Percentiles rank a stretch among this genome's conserved stretches.
These are phyloP conservation scores for Inga laurina DNA, from an alignment of 306 rosid species.

Conservation along the genomic window DNA sequence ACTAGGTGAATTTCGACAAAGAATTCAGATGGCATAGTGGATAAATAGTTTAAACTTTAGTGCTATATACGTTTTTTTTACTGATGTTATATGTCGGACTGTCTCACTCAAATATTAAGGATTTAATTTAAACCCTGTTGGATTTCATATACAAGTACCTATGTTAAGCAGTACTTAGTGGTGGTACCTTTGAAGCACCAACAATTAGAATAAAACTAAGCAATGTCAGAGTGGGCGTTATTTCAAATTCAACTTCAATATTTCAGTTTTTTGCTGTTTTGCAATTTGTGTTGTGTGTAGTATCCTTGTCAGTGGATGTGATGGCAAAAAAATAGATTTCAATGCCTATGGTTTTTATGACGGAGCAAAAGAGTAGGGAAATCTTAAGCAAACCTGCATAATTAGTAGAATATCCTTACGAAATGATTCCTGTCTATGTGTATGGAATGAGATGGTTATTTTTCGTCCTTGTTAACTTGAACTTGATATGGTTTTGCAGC, in stretches of 20 bases:
- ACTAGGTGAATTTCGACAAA: not conserved
- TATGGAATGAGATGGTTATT: not conserved
- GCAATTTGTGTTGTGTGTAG: not conserved
- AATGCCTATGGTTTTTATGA: too few species aligned
- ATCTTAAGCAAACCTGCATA: not conserved
- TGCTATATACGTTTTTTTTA: not conserved
- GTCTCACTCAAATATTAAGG: not conserved
- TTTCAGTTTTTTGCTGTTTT: not conserved
- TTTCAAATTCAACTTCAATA: not conserved
- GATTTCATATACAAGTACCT: not conserved
- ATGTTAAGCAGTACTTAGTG: not conserved
- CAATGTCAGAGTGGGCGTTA: not conserved
- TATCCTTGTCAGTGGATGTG: not conserved
- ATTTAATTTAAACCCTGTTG: not conserved
- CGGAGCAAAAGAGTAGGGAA: not conserved
- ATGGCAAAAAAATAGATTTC: not conserved
- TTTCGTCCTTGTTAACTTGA: conserved; percentile 1
- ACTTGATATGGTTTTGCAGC: conserved; percentile 55
- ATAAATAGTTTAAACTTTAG: not conserved
- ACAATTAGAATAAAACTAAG: not conserved
- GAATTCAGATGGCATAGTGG: not conserved
- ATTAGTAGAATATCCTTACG: not conserved
- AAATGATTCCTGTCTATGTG: not conserved
- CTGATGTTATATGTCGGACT: not conserved
- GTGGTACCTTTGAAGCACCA: not conserved